Evolutionary conservation across 164 flowering plant genomes (phyloP).

Genomic region (Annona cherimola): DNA sequence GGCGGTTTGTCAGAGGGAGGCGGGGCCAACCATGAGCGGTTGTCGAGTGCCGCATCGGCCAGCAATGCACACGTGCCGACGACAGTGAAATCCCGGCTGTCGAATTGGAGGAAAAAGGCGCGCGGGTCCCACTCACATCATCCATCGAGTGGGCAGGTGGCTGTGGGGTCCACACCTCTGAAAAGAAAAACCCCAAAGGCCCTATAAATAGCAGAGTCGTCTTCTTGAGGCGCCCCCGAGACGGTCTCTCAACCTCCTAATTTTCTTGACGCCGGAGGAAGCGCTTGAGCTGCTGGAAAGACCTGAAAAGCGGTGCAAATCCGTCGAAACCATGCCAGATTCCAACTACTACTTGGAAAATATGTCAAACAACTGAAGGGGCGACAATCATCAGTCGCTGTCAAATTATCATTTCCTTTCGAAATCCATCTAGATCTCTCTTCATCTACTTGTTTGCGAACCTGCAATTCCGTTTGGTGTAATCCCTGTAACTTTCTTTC

Average conservation of each 20-base stretch:
- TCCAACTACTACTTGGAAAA: too few species aligned
- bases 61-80: slow-evolving; percentile 41
- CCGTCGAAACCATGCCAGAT: too few species aligned
- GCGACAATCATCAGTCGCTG: too few species aligned
- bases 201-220: not conserved
- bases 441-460: not conserved
- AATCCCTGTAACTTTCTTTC: not conserved
- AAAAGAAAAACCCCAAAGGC: not conserved
- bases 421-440: not conserved
- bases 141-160: not conserved
- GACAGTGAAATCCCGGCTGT: slow-evolving; percentile 27
- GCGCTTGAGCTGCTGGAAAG: not conserved
- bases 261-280: too few species aligned
- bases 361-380: too few species aligned
- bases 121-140: slow-evolving; percentile 6
- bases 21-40: slow-evolving; percentile 51
- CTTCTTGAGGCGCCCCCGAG: too few species aligned
- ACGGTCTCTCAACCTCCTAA: too few species aligned
- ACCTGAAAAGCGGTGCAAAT: not conserved
- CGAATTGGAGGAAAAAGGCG: slow-evolving; percentile 10
- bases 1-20: slow-evolving; percentile 14
- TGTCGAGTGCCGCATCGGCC: slow-evolving; percentile 65
- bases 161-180: not conserved
- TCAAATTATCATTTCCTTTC: not conserved
- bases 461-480: not conserved